Base-by-base conservation (phyloP, 441 rosid genomes). In the Erysimum cheiri region DNA sequence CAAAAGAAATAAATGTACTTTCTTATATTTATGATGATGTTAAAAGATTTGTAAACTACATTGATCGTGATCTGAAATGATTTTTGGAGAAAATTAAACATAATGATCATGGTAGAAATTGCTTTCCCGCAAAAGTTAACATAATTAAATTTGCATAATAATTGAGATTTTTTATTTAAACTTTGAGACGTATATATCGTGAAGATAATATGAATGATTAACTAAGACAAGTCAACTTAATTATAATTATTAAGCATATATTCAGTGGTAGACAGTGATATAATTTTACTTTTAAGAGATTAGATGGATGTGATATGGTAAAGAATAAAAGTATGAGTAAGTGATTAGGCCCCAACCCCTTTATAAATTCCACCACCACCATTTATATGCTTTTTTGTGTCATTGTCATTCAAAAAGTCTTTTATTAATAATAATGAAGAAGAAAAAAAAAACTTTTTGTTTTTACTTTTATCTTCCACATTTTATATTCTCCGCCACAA, bases 281-380 rank as follows among this genome's bases (percentile, higher is more conserved):
- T 75, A 47, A 36, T 61, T 62, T 62, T 56, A 75, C 74, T 63
- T 75, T 62, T 55, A 32, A 56, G 70, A 56, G 71, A 75, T 62
- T 75, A 47, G 78, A 69, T 62, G 47, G 74, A 62, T 74, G 40
- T 62, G 69, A 74, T 68, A 55, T 26, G 64, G 73, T 74, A 68
- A 68, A 74, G 73, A 68, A 74, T 55, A 74, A 69, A 69, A 74
- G 65, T 70, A 75, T 46, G 70, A 69, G 50, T 62, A 54, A 62
- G 78, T 74, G 78, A 69, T 74, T 69, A 54, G 74, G 78, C 78
- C 78, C 74, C 78, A 54, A 74, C 65, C 24, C 53, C 78, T 61
- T 64, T 74, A 52, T 74, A 74, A 60, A 74, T 74, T 67, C 78
- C 78, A 52, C 72, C 48, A 73, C 77, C 77, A 74, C 69, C 64